Conservation (phyloP, 2,329 filamentous ascomycete genomes). For the Monascus ruber region DNA sequence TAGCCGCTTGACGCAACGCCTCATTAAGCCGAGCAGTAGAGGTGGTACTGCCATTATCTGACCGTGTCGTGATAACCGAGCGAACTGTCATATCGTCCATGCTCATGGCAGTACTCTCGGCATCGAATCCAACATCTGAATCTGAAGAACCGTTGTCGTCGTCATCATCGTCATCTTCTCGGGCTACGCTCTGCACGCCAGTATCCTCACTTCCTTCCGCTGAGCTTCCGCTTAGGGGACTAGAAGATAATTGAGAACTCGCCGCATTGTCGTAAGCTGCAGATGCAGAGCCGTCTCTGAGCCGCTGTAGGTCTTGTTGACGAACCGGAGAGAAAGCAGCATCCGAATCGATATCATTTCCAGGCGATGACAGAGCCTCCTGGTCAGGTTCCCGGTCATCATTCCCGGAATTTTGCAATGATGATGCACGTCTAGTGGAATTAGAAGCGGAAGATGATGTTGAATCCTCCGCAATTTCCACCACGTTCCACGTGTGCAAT, state of each 20-base stretch:
- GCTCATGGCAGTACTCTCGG: slow-evolving; percentile 71
- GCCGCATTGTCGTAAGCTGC: slow-evolving; percentile 44
- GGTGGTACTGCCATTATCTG: slow-evolving; percentile 45
- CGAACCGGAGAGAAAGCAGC: slow-evolving; percentile 51
- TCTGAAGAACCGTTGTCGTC: slow-evolving; percentile 31
- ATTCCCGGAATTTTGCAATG: slow-evolving; percentile 31
- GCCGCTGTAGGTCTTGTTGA: slow-evolving; percentile 54
- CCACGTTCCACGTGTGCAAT: slow-evolving; percentile 89
- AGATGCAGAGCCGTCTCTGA: slow-evolving; percentile 27
- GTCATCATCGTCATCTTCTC: slow-evolving; percentile 36
- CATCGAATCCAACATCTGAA: slow-evolving; percentile 39
- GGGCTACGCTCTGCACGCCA: slow-evolving; percentile 22
- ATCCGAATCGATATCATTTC: slow-evolving; percentile 48
- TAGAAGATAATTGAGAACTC: slow-evolving; percentile 62
- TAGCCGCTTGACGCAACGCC: slow-evolving; percentile 62
- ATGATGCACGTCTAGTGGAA: slow-evolving; percentile 62
- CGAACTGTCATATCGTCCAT: slow-evolving; percentile 65
- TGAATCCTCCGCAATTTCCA: slow-evolving; percentile 79
- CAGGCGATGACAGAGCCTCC: slow-evolving; percentile 51
- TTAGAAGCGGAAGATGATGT: slow-evolving; percentile 66
- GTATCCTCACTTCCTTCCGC: slow-evolving; percentile 36
- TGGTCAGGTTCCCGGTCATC: slow-evolving; percentile 32
- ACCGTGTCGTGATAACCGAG: slow-evolving; percentile 52
- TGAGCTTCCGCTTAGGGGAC: slow-evolving; percentile 57
- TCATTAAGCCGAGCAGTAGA: slow-evolving; percentile 67